Evolutionary conservation across 164 flowering plant genomes (phyloP).

Genomic region (Cinnamomum micranthum): DNA sequence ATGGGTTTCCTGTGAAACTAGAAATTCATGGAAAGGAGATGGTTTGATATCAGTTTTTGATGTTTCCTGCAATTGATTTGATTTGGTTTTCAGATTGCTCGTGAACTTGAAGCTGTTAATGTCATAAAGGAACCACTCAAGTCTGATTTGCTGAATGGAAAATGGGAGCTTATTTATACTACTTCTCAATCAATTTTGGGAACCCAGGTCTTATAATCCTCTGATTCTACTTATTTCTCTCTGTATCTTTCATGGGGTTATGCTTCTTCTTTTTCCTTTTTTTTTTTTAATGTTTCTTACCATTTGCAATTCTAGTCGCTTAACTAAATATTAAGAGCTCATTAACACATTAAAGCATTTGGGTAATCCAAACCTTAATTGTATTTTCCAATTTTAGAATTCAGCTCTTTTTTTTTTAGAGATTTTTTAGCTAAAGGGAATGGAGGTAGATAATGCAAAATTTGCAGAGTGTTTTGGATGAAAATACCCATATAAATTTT

Average conservation of each 20-base stretch:
- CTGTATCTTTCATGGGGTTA: neutral
- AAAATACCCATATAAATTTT: no score
- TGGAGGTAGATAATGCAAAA: no score
- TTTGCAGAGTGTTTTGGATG: no score
- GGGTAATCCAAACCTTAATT: no score
- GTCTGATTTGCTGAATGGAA: conserved; percentile 74
- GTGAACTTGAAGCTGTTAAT: conserved; percentile 72
- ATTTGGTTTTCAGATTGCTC: conserved; percentile 49
- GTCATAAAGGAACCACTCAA: conserved; percentile 72
- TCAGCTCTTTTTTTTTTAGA: no score
- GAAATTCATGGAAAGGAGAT: neutral
- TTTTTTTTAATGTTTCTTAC: neutral
- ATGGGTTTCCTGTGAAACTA: no score
- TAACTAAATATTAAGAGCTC: neutral
- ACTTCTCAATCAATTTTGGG: conserved; percentile 85
- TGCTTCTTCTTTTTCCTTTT: no score
- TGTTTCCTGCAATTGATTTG: neutral
- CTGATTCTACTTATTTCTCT: neutral
- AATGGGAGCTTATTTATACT: conserved; percentile 94
- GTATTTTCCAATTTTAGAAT: no score
- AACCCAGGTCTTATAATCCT: conserved; percentile 37
- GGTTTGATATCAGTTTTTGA: neutral
- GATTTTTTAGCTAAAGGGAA: no score
- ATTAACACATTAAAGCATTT: no score
- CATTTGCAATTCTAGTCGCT: neutral